Evolutionary conservation across 495 filamentous ascomycete genomes (phyloP).

Genomic region (Podospora appendiculata): DNA sequence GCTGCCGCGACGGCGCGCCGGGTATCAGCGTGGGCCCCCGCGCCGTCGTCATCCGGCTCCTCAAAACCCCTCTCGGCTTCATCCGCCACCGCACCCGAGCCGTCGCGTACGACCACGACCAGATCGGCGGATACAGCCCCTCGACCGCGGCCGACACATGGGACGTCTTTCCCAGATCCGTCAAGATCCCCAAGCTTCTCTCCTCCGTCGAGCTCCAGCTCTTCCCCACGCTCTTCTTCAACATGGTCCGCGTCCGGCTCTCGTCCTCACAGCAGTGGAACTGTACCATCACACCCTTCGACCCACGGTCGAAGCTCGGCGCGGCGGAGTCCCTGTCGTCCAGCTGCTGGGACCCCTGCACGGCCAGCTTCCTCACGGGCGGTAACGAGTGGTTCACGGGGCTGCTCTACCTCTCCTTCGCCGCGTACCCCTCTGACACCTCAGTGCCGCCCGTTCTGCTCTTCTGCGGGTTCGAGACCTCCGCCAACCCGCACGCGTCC

Average conservation of each 20-base stretch:
- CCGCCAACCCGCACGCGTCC: not conserved
- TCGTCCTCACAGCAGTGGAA: too few species aligned
- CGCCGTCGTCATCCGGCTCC: not conserved
- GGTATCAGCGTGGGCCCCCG: not conserved
- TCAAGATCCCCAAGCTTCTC: not conserved
- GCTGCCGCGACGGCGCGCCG: not conserved
- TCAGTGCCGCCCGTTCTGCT: not conserved
- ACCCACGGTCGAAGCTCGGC: not conserved
- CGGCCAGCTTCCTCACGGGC: not conserved
- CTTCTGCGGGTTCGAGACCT: not conserved
- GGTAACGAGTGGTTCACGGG: not conserved
- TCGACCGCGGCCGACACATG: not conserved
- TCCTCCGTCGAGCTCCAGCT: not conserved
- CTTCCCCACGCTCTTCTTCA: too few species aligned
- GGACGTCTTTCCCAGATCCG: not conserved
- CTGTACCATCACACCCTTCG: not conserved
- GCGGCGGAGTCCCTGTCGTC: not conserved
- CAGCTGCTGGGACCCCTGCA: not conserved
- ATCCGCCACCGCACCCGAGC: not conserved
- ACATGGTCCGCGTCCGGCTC: too few species aligned
- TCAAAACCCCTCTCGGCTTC: constrained; percentile 1
- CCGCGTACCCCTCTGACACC: not conserved
- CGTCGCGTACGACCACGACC: not conserved
- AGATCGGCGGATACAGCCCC: not conserved
- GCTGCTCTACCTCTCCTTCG: not conserved